Evolutionary conservation across 2,329 filamentous ascomycete species (phyloP).

Genomic region (Trichoderma sp.): DNA sequence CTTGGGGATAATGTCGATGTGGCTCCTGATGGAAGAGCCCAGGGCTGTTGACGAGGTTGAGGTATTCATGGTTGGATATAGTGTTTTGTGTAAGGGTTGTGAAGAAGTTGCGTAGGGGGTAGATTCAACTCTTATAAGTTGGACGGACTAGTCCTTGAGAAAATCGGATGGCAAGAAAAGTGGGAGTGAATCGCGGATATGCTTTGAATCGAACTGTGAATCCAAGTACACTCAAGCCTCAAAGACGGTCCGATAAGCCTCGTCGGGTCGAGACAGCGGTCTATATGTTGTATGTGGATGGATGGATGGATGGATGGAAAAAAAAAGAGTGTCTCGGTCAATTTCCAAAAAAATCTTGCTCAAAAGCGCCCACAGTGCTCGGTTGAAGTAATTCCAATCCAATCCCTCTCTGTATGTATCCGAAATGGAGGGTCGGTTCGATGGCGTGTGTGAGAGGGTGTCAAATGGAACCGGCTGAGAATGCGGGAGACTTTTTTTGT

Average conservation of each 20-base stretch:
- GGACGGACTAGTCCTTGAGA: background rate
- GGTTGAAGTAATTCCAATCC: background rate
- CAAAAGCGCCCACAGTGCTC: background rate
- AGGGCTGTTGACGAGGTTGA: conserved; percentile 4
- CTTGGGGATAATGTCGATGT: conserved; percentile 28
- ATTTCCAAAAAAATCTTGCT: background rate
- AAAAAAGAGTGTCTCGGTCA: background rate
- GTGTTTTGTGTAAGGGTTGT: background rate
- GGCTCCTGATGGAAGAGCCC: background rate
- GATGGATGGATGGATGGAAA: background rate
- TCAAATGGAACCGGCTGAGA: background rate
- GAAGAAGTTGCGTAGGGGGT: background rate
- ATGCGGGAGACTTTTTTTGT: background rate
- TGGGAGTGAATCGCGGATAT: conserved; percentile 1
- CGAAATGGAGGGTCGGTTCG: conserved; percentile 15
- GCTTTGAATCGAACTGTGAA: background rate
- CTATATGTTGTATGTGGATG: background rate
- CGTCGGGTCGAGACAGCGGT: background rate
- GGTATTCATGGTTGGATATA: conserved; percentile 9
- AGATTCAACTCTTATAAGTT: background rate
- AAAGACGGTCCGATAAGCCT: background rate
- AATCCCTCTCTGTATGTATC: conserved; percentile 2
- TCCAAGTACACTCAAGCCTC: background rate
- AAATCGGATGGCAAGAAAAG: background rate
- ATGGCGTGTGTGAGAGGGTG: background rate